Conservation (phyloP, 805 yeast species). For the Schizosaccharomyces octosporus region DNA sequence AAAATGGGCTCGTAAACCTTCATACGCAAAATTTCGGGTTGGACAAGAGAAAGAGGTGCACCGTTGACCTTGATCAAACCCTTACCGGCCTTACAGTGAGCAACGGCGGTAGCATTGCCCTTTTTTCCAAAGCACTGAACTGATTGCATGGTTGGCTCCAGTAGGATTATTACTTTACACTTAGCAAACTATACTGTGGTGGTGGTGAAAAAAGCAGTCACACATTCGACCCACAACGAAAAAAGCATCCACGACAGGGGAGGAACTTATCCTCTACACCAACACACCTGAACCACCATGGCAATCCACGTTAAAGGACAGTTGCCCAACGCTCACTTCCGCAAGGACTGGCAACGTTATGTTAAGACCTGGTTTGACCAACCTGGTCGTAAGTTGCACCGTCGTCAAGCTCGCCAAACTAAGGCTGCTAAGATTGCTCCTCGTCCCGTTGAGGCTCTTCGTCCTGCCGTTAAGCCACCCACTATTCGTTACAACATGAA, state of each 20-base stretch:
- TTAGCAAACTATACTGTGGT: not conserved
- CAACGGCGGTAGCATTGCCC: slow-evolving; percentile 99
- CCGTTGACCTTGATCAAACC: slow-evolving; percentile 99
- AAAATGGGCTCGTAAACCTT: slow-evolving; percentile 98
- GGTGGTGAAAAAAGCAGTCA: not conserved
- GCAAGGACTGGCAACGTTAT: slow-evolving; percentile 94
- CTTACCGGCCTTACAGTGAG: slow-evolving; percentile 76
- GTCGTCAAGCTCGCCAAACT: slow-evolving; percentile 82
- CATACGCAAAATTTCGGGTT: slow-evolving; percentile 97
- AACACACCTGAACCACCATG: slow-evolving; percentile 1
- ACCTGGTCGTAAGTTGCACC: slow-evolving; percentile 96
- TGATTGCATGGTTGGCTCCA: not conserved
- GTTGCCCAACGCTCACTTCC: slow-evolving; percentile 3
- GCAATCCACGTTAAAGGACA: slow-evolving; percentile 3
- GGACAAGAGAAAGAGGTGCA: slow-evolving; percentile 94
- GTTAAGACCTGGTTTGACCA: slow-evolving; percentile 99
- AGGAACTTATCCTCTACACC: not conserved
- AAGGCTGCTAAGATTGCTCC: slow-evolving; percentile 93
- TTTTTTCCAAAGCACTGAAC: slow-evolving; percentile 95
- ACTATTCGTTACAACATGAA: slow-evolving; percentile 97
- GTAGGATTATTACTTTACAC: slow-evolving; percentile 24
- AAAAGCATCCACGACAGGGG: not conserved
- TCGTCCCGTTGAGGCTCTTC: slow-evolving; percentile 83
- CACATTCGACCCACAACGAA: not conserved
- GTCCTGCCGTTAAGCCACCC: slow-evolving; percentile 98